A percentile compares a stretch with the other conserved stretches of the same genome.
Conservation (phyloP, 192 early-diverging fungal species). For the Coemansia sp. region DNA sequence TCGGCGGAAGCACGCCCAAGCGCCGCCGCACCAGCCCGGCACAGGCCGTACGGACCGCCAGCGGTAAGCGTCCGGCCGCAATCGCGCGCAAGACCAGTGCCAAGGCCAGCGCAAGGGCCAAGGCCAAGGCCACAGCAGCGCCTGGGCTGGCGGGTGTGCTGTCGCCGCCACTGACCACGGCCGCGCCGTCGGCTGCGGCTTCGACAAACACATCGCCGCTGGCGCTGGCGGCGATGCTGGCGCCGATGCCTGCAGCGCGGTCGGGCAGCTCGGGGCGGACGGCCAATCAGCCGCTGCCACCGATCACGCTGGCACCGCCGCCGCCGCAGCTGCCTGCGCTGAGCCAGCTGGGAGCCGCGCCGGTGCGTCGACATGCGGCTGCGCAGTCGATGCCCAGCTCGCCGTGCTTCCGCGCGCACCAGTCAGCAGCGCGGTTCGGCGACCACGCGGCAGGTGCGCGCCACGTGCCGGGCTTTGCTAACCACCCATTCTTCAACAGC, state of each 20-base stretch:
- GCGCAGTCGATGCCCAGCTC: slow-evolving; percentile 53
- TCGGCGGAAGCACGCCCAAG: not conserved
- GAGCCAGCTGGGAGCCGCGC: not conserved
- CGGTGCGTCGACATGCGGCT: slow-evolving; percentile 4
- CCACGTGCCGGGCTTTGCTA: not conserved
- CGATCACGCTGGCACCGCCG: not conserved
- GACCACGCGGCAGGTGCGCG: not conserved
- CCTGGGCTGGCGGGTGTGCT: slow-evolving; percentile 3
- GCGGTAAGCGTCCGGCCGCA: not conserved
- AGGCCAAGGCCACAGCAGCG: not conserved
- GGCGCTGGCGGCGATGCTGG: slow-evolving; percentile 9
- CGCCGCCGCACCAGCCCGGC: slow-evolving; percentile 10
- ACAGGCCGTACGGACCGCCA: not conserved
- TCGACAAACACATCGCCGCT: slow-evolving; percentile 27
- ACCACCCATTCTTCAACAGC: slow-evolving; percentile 40
- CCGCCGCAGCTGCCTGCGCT: slow-evolving; percentile 2
- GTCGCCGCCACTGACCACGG: slow-evolving; percentile 16
- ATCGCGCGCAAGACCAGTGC: not conserved
- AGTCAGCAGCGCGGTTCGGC: not conserved
- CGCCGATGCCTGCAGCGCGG: not conserved
- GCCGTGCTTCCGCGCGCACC: slow-evolving; percentile 27
- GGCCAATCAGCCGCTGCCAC: not conserved
- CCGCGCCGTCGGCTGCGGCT: slow-evolving; percentile 9
- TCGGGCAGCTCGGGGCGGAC: not conserved
- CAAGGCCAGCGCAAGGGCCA: not conserved